Evolutionary conservation across 805 yeast species (phyloP).

Genomic region (Ogataea glucozyma): DNA sequence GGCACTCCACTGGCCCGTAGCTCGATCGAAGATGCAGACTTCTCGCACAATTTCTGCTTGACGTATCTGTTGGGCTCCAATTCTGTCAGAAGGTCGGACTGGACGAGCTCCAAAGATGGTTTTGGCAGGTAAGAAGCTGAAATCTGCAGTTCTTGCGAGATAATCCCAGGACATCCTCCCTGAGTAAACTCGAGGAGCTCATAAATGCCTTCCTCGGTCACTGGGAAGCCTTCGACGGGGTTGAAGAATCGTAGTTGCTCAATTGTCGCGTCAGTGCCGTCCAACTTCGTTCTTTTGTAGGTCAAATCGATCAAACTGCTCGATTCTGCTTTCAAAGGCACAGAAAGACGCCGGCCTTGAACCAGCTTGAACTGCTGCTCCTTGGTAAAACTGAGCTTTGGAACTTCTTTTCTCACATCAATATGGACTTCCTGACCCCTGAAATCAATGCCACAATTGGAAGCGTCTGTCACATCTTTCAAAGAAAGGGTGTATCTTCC

Average conservation of each 20-base stretch:
- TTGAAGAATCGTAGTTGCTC: slow-evolving; percentile 18
- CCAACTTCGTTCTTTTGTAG: slow-evolving; percentile 33
- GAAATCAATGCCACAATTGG: slow-evolving; percentile 74
- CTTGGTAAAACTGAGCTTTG: slow-evolving; percentile 43
- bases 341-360: slow-evolving; percentile 57
- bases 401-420: slow-evolving; percentile 69
- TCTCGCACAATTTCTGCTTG: slow-evolving; percentile 27
- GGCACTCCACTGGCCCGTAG: slow-evolving; percentile 57
- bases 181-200: slow-evolving; percentile 40
- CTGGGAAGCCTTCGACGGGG: slow-evolving; percentile 32
- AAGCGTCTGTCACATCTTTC: slow-evolving; percentile 68
- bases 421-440: slow-evolving; percentile 63
- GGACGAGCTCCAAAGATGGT: slow-evolving; percentile 27
- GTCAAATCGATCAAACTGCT: slow-evolving; percentile 35
- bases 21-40: slow-evolving; percentile 24
- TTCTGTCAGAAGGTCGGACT: slow-evolving; percentile 7
- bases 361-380: slow-evolving; percentile 43
- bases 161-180: slow-evolving; percentile 47
- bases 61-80: slow-evolving; percentile 10
- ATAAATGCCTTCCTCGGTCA: slow-evolving; percentile 46
- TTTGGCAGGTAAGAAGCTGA: slow-evolving; percentile 32
- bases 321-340: slow-evolving; percentile 52
- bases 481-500: slow-evolving; percentile 72
- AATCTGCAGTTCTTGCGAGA: slow-evolving; percentile 26
- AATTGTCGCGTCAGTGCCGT: slow-evolving; percentile 17